Conservation (phyloP, 2,329 filamentous ascomycete genomes). For the Colletotrichum eleusines region DNA sequence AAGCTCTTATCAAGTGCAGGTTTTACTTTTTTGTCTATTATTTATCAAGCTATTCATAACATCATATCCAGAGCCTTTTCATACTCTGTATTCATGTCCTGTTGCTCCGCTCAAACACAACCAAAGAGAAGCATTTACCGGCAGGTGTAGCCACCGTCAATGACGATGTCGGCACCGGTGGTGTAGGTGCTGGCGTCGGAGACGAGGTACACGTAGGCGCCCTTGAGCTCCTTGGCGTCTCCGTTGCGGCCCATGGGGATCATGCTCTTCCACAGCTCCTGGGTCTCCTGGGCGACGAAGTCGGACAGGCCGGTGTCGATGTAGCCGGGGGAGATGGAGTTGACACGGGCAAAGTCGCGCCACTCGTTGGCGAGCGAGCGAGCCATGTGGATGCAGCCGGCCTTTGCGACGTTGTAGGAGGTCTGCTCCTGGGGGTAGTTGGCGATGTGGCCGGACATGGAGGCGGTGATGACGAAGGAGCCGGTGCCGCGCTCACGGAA, state of each 20-base stretch:
- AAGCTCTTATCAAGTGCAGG: neutral
- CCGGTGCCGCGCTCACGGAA: constrained; percentile 74
- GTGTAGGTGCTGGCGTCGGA: constrained; percentile 82
- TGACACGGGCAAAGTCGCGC: constrained; percentile 75
- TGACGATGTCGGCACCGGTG: constrained; percentile 76
- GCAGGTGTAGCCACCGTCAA: constrained; percentile 76
- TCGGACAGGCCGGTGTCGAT: constrained; percentile 76
- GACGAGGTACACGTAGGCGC: constrained; percentile 82
- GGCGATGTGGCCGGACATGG: constrained; percentile 78
- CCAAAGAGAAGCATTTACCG: constrained; percentile 50
- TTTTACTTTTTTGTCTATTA: constrained; percentile 14
- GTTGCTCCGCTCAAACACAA: constrained; percentile 15
- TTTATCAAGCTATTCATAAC: constrained; percentile 28
- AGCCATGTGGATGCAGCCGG: constrained; percentile 63
- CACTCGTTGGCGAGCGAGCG: constrained; percentile 71
- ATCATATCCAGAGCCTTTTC: constrained; percentile 29
- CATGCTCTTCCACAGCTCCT: constrained; percentile 79
- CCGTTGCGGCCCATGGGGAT: constrained; percentile 80
- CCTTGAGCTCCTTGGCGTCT: constrained; percentile 77
- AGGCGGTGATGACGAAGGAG: constrained; percentile 76
- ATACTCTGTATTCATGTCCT: constrained; percentile 17
- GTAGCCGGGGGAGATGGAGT: constrained; percentile 76
- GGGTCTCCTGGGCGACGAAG: constrained; percentile 74
- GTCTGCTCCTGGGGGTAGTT: constrained; percentile 78
- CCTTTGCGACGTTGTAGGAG: constrained; percentile 75